phyloP scores from a whole-genome alignment of 441 rosid species.

The Arabidopsis lyrata region DNA sequence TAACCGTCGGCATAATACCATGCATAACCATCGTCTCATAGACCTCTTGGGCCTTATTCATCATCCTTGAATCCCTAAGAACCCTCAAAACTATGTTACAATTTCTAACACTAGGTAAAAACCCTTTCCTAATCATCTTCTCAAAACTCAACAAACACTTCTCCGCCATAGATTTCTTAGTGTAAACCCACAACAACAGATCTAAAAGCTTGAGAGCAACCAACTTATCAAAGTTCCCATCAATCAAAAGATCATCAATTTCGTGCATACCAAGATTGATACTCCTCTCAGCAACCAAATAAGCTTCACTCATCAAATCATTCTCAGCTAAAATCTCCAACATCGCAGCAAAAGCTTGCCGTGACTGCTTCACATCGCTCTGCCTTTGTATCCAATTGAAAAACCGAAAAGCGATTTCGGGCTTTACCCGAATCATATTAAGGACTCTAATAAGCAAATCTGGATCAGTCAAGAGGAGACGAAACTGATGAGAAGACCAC shows the following conservation, averaged over 20 bases:
- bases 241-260: conserved; percentile 60
- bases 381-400: conserved; percentile 68
- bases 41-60: conserved; percentile 49
- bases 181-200: conserved; percentile 63
- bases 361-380: conserved; percentile 52
- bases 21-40: conserved; percentile 57
- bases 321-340: conserved; percentile 68
- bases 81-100: conserved; percentile 70
- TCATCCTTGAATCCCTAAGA: conserved; percentile 56
- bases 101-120: conserved; percentile 63
- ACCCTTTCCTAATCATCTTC: conserved; percentile 62
- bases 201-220: conserved; percentile 57
- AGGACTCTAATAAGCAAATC: conserved; percentile 62
- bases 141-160: conserved; percentile 59
- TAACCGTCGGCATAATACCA: conserved; percentile 60
- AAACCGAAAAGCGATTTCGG: conserved; percentile 59
- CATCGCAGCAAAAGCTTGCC: conserved; percentile 51
- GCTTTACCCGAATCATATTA: conserved; percentile 54
- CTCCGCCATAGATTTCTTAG: conserved; percentile 59
- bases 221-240: conserved; percentile 40
- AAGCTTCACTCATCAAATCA: conserved; percentile 55
- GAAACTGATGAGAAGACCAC: conserved; percentile 60
- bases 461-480: conserved; percentile 54
- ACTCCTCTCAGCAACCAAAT: conserved; percentile 61
- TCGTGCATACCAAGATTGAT: conserved; percentile 55